These are phyloP conservation scores for Nothophoma quercina DNA, from an alignment of 2,329 filamentous ascomycete genomes.

Conservation along the genomic window DNA sequence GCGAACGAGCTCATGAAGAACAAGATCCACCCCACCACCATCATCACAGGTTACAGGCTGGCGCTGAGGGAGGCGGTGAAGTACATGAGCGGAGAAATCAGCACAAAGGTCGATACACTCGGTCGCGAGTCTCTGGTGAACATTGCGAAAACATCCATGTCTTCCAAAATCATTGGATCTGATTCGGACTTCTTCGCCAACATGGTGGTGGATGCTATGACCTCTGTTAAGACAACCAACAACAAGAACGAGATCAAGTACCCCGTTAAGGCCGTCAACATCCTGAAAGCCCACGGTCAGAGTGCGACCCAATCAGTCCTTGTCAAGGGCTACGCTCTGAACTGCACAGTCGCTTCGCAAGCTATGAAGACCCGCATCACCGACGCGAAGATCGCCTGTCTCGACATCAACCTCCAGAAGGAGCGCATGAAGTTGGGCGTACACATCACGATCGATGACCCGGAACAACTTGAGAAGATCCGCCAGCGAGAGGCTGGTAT, in stretches of 20 bases:
- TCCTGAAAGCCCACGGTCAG: conserved; percentile 98
- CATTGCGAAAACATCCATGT: conserved; percentile 99
- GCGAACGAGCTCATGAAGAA: conserved; percentile 99
- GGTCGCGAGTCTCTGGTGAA: conserved; percentile 89
- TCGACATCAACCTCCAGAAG: conserved; percentile 99
- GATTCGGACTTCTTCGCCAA: conserved; percentile 97
- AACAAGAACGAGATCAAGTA: conserved; percentile 92
- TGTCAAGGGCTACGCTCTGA: conserved; percentile 95
- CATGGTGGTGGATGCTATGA: conserved; percentile 97
- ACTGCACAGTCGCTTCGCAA: conserved; percentile 98
- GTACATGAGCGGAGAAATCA: conserved; percentile 99
- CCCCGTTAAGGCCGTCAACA: conserved; percentile 98
- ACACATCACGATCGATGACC: conserved; percentile 97
- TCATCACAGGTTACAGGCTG: conserved; percentile 97
- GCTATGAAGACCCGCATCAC: conserved; percentile 93
- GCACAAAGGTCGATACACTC: conserved; percentile 91
- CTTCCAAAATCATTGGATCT: conserved; percentile 95
- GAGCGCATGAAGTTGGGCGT: conserved; percentile 99
- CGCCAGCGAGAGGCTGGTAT: conserved; percentile 91
- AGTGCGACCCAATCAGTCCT: conserved; percentile 85
- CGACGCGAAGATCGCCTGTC: conserved; percentile 94
- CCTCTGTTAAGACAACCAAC: conserved; percentile 91
- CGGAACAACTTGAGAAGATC: conserved; percentile 96
- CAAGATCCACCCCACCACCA: conserved; percentile 98
- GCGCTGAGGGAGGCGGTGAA: conserved; percentile 95